A percentile compares a stretch with the other conserved stretches of the same genome.
These are phyloP conservation scores for Metschnikowia lunata DNA, from an alignment of 805 yeast genomes.

Conservation along the genomic window DNA sequence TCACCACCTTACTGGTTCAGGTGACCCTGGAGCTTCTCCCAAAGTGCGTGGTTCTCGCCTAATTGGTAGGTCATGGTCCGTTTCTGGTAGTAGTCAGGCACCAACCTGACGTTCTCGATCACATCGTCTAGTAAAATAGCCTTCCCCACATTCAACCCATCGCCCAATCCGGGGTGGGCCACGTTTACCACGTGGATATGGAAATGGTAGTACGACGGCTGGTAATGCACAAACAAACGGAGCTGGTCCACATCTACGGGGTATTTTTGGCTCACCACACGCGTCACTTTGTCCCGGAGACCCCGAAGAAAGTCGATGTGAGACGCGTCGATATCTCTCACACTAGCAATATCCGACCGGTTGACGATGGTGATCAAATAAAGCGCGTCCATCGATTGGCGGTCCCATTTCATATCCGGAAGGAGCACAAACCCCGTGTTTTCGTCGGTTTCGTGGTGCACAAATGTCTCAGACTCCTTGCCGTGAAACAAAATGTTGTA, in stretches of 20 bases:
- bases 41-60: slow-evolving; percentile 76
- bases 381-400: slow-evolving; percentile 58
- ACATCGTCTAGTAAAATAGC: slow-evolving; percentile 79
- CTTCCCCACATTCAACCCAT: slow-evolving; percentile 69
- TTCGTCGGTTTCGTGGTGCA: slow-evolving; percentile 57
- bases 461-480: slow-evolving; percentile 79
- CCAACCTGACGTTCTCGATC: slow-evolving; percentile 59
- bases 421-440: slow-evolving; percentile 63
- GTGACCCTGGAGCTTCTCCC: slow-evolving; percentile 32
- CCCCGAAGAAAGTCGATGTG: slow-evolving; percentile 58
- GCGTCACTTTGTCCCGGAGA: slow-evolving; percentile 43
- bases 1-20: too few relatives aligned
- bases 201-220: slow-evolving; percentile 94
- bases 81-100: slow-evolving; percentile 55
- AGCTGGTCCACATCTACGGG: slow-evolving; percentile 52
- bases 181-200: slow-evolving; percentile 87
- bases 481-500: slow-evolving; percentile 75
- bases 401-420: slow-evolving; percentile 98
- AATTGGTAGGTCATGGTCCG: slow-evolving; percentile 61
- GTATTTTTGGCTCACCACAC: slow-evolving; percentile 37
- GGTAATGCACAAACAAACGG: slow-evolving; percentile 84
- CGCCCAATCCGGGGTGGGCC: slow-evolving; percentile 61
- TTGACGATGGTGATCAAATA: slow-evolving; percentile 76
- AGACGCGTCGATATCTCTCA: slow-evolving; percentile 63
- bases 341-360: slow-evolving; percentile 60